These are phyloP conservation scores for Magnusiomyces sp. DNA, from an alignment of 1,139 yeast genomes.

Conservation along the genomic window DNA sequence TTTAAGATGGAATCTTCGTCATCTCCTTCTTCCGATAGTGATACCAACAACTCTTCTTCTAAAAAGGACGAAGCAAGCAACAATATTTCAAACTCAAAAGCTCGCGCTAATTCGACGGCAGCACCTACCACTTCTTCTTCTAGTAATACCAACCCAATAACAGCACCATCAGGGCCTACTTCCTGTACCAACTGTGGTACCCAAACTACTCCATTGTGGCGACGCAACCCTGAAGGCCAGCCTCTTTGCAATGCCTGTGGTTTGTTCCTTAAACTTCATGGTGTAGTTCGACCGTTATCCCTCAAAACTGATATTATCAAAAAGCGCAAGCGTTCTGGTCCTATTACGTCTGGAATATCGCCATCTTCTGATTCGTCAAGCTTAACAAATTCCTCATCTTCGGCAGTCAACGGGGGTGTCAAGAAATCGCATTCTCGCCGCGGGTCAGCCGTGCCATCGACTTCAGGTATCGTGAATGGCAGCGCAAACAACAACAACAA, in stretches of 20 bases:
- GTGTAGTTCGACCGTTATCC: conserved; percentile 85
- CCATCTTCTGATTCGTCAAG: conserved; percentile 5
- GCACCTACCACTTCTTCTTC: neutral
- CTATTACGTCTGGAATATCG: conserved; percentile 5
- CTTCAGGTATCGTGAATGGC: neutral
- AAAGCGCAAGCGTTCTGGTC: conserved; percentile 44
- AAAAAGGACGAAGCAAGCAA: conserved; percentile 1
- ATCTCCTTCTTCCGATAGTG: conserved; percentile 11
- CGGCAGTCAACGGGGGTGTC: neutral
- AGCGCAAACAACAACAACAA: conserved; percentile 9
- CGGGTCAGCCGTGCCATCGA: neutral
- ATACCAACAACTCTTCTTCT: conserved; percentile 1
- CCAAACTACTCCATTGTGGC: conserved; percentile 90
- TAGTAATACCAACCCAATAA: conserved; percentile 2
- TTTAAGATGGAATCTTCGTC: conserved; percentile 9
- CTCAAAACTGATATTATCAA: conserved; percentile 89
- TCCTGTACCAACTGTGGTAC: conserved; percentile 85
- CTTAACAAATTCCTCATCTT: neutral
- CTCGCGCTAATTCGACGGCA: neutral
- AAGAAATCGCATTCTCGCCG: neutral
- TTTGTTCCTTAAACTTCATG: conserved; percentile 79
- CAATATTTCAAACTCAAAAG: neutral
- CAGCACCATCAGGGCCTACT: conserved; percentile 18
- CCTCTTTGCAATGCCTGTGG: conserved; percentile 97
- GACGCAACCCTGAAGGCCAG: conserved; percentile 86